A percentile compares a stretch with the other conserved stretches of the same genome.
These are phyloP conservation scores for Fusarium duplospermum DNA, from an alignment of 2,329 filamentous ascomycete genomes.

Conservation along the genomic window DNA sequence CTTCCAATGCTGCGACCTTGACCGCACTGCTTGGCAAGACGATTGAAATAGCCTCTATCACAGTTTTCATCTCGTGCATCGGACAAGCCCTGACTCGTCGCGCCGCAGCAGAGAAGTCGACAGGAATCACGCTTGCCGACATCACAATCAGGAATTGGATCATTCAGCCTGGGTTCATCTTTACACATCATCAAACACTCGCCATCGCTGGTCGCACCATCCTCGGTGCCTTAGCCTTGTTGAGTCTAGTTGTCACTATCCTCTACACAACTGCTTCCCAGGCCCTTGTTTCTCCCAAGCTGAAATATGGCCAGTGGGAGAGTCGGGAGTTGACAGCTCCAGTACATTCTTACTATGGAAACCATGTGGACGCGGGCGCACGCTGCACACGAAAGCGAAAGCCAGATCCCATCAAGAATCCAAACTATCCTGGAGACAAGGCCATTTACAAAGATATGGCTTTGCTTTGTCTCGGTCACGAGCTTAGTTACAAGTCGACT, in stretches of 20 bases:
- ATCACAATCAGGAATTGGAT: background rate
- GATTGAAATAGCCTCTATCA: background rate
- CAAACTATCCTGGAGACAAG: no score
- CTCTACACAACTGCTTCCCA: background rate
- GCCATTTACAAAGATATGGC: no score
- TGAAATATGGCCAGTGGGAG: background rate
- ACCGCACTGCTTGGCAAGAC: background rate
- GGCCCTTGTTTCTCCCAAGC: background rate
- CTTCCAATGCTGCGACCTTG: background rate
- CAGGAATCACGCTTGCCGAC: background rate
- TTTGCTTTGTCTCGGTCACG: background rate
- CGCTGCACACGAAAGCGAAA: background rate
- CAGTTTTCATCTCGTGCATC: background rate
- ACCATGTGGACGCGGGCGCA: background rate
- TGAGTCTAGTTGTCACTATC: background rate
- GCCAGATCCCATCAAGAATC: background rate
- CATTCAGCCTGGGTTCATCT: background rate
- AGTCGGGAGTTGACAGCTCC: background rate
- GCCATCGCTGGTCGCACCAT: background rate
- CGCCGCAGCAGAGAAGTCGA: background rate
- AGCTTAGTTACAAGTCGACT: background rate
- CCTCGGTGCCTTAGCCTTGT: background rate
- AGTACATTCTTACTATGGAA: background rate
- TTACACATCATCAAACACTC: background rate
- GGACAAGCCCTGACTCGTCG: background rate